These are phyloP conservation scores for Zymoseptoria crescenta DNA, from an alignment of 2,329 filamentous ascomycete species.

Conservation along the genomic window DNA sequence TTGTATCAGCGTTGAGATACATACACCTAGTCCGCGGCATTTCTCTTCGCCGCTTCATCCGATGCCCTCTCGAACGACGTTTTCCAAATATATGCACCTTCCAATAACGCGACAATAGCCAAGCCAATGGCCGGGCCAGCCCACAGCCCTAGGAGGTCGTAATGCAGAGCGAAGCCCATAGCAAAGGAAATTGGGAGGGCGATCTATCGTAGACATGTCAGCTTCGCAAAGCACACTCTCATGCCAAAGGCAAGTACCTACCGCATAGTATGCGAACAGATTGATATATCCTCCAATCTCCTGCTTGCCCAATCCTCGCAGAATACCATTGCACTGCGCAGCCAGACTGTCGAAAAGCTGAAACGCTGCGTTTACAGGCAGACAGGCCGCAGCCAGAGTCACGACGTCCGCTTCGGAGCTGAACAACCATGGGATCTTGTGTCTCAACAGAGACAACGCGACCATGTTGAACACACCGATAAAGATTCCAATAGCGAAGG, in stretches of 20 bases:
- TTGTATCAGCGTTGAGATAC: too few relatives aligned
- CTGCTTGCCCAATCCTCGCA: conserved; percentile 81
- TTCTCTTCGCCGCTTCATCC: conserved; percentile 52
- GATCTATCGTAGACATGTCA: conserved; percentile 33
- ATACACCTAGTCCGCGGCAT: conserved; percentile 24
- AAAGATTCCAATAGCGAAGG: conserved; percentile 56
- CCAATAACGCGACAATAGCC: conserved; percentile 49
- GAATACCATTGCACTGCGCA: conserved; percentile 71
- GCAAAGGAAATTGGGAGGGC: conserved; percentile 78
- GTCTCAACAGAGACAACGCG: conserved; percentile 59
- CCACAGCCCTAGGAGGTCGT: conserved; percentile 78
- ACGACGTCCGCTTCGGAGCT: conserved; percentile 61
- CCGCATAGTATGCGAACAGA: conserved; percentile 73
- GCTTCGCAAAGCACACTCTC: not conserved
- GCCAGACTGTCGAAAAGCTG: conserved; percentile 81
- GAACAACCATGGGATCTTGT: conserved; percentile 68
- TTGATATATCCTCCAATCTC: conserved; percentile 86
- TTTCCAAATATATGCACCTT: conserved; percentile 48
- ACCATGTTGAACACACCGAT: conserved; percentile 75
- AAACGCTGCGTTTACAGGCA: conserved; percentile 79
- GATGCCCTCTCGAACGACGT: conserved; percentile 53
- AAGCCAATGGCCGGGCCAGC: conserved; percentile 56
- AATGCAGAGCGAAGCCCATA: conserved; percentile 66
- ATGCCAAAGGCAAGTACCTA: conserved; percentile 16
- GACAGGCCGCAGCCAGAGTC: conserved; percentile 55